Conservation (phyloP, 306 rosid species). For the Gastrolobium villosum region DNA sequence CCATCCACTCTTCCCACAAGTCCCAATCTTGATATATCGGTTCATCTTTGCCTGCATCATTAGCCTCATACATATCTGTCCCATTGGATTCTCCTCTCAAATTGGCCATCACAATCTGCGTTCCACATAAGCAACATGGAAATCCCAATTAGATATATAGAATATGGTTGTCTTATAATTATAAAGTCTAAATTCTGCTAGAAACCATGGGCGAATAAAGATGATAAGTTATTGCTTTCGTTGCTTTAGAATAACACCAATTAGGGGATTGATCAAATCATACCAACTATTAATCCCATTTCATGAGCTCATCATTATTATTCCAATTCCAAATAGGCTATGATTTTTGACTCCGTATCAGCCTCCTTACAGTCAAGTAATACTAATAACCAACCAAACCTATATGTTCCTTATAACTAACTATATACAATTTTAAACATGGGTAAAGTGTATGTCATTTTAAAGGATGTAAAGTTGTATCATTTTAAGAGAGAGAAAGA, state of each 20-base stretch:
- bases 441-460: no score
- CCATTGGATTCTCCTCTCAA: slow-evolving; percentile 59
- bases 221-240: neutral
- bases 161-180: neutral
- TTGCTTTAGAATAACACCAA: neutral
- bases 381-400: neutral
- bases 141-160: slow-evolving; percentile 15
- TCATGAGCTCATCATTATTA: neutral
- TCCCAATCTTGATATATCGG: slow-evolving; percentile 72
- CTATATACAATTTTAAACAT: no score
- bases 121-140: neutral
- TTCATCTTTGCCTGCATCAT: slow-evolving; percentile 55
- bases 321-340: neutral
- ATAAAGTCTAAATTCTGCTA: neutral
- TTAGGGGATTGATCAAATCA: neutral
- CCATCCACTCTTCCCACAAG: slow-evolving; percentile 96
- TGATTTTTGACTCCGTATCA: neutral
- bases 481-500: no score
- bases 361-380: neutral
- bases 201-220: neutral
- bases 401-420: neutral
- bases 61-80: slow-evolving; percentile 42
- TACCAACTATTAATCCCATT: neutral
- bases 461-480: no score
- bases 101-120: slow-evolving; percentile 73